These are phyloP conservation scores for Prunus campanulata DNA, from an alignment of 306 rosid species.

Conservation along the genomic window DNA sequence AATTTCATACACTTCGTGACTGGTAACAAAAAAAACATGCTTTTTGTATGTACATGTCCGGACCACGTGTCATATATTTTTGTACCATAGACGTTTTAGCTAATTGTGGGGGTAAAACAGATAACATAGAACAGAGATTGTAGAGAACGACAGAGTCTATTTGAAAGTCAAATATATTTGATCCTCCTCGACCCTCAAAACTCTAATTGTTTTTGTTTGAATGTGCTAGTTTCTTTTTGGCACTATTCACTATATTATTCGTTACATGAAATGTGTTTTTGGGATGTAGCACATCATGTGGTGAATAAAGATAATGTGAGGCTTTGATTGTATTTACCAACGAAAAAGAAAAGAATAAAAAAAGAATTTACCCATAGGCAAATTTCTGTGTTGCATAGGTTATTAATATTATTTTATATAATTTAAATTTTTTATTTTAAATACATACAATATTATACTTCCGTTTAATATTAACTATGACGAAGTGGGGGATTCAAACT, in stretches of 20 bases:
- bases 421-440: too few species aligned
- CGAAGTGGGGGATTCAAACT: too few species aligned
- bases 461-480: too few species aligned
- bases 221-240: background rate
- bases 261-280: background rate
- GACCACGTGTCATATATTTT: background rate
- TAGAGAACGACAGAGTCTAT: background rate
- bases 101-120: background rate
- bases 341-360: too few species aligned
- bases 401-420: too few species aligned
- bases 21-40: too few species aligned
- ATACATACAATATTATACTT: too few species aligned
- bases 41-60: background rate
- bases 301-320: background rate
- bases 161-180: background rate
- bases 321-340: background rate
- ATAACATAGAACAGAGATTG: background rate
- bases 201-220: conserved; percentile 11
- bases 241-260: background rate
- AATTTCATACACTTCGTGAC: too few species aligned
- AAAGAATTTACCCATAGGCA: too few species aligned
- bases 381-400: too few species aligned
- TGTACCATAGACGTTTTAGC: background rate
- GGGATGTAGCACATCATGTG: background rate
- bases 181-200: background rate